These are phyloP conservation scores for Vitis rupestris DNA, from an alignment of 164 flowering plant species.

Conservation along the genomic window DNA sequence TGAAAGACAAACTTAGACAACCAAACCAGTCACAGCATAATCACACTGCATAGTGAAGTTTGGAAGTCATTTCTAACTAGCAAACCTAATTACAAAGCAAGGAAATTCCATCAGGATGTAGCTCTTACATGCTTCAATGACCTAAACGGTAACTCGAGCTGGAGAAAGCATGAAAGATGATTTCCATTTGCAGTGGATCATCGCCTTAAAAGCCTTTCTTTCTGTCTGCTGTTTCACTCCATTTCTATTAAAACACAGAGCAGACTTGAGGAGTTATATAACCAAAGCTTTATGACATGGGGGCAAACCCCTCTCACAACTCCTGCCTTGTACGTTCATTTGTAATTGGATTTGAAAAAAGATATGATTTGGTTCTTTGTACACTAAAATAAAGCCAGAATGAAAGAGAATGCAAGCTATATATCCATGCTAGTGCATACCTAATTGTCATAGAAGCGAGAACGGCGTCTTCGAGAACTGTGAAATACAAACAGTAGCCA, in stretches of 20 bases:
- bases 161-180: background rate
- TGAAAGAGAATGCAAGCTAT: background rate
- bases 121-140: background rate
- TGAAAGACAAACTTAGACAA: too few relatives aligned
- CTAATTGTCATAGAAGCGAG: constrained; percentile 71
- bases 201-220: background rate
- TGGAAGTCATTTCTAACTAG: background rate
- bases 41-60: background rate
- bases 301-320: too few relatives aligned
- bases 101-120: background rate
- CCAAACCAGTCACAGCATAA: background rate
- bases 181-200: background rate
- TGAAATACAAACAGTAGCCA: background rate
- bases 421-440: constrained; percentile 20
- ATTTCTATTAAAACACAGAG: background rate
- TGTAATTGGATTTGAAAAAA: background rate
- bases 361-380: background rate
- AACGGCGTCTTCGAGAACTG: constrained; percentile 79
- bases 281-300: background rate
- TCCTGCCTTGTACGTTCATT: background rate
- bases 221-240: background rate
- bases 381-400: background rate
- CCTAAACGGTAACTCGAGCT: background rate
- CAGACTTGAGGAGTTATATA: background rate
- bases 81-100: background rate